Base-by-base conservation (phyloP, 176 grass and related monocot species). In the Phoenix dactylifera region DNA sequence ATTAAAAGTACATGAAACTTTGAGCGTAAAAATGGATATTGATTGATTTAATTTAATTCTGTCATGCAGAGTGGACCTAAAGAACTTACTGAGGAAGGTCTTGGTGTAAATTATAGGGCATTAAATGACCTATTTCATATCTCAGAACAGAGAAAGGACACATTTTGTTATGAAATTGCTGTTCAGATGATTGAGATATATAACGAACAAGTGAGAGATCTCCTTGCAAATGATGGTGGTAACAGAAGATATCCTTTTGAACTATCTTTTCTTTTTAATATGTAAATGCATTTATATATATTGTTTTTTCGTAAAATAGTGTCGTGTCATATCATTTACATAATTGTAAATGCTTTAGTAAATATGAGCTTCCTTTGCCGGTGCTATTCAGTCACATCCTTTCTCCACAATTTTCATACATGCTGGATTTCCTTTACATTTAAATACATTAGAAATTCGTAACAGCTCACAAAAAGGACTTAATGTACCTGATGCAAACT, bases 121-220 rank as follows among this genome's bases (percentile, higher is more conserved):
- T 64, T 97, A 76, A 85, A 88, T 77, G 92, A 91, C 60, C 63
- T 97, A 48, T 97, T 97, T 60, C 57, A 35, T 55, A 76, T 90
- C 49, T 73, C 86, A 58, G 72, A 73, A 16, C 69, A 80, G 63
- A 85, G 92, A 61, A 87, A 79, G 69, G 78, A 78, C 30, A 85
- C 67, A 28, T 67, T 85, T 69, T 85, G 30, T 73, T 96, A 96
- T 73, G 86, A 96, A 79, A 96, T 96, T 76, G n/a, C 78, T 57
- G 92, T 90, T 30, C 92, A 96, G 72, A 96, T 90, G 86, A 82
- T 96, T 50, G 92, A 96, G 72, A 85, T 96, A 61, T 96, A 96
- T 62, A 96, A 96, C 26, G 92, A 96, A 70, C 92, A 96, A 90
- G 86, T 96, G 53, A 85, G 86, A 73, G 92, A 97, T 69, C 92